Evolutionary conservation across 257 asterid genomes (phyloP).

Genomic region (Buddleja alternifolia): DNA sequence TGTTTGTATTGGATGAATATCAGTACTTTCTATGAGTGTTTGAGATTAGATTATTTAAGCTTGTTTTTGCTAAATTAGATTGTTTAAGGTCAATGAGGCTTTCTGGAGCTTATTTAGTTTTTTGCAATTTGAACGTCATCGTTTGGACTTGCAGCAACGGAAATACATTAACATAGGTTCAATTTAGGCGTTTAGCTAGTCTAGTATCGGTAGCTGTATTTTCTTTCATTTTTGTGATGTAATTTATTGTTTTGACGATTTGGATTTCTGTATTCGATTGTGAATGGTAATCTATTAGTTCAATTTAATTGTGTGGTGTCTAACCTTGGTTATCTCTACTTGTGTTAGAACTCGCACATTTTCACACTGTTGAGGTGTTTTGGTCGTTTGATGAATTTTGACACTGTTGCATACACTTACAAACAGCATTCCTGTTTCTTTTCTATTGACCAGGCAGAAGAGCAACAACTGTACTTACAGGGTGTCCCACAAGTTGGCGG

Average conservation of each 20-base stretch:
- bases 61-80: background rate
- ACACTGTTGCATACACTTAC: too few relatives aligned
- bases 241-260: background rate
- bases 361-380: background rate
- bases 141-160: background rate
- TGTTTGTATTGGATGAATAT: background rate
- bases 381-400: background rate
- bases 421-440: background rate
- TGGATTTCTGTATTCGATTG: background rate
- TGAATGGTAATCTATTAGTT: too few relatives aligned
- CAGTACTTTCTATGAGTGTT: background rate
- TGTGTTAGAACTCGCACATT: background rate
- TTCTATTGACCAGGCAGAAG: conserved; percentile 43
- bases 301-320: background rate
- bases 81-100: background rate
- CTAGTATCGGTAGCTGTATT: conserved; percentile 1
- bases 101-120: background rate
- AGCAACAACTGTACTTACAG: conserved; percentile 46
- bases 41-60: background rate
- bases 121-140: background rate
- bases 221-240: background rate
- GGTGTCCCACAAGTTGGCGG: conserved; percentile 58
- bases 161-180: background rate
- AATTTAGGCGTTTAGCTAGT: conserved; percentile 13
- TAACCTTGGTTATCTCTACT: conserved; percentile 3